Conservation (phyloP, 495 filamentous ascomycete species). For the Aspergillus carlsbadensis region DNA sequence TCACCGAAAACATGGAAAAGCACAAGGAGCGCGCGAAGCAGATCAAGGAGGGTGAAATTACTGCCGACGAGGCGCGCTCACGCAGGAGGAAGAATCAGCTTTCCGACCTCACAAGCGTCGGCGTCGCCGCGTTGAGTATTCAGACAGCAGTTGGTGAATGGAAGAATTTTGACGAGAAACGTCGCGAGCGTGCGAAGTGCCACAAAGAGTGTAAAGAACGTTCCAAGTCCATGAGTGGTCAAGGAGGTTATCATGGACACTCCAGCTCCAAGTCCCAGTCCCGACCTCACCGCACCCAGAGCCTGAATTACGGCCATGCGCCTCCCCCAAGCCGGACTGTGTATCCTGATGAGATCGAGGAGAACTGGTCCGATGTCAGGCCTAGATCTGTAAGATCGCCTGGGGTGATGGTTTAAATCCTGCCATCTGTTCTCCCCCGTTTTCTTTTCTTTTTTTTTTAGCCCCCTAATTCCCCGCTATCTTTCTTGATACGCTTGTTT, state of each 20-base stretch:
- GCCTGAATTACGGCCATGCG: not conserved
- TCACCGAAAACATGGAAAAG: slow-evolving; percentile 75
- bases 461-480: too few species aligned
- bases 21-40: slow-evolving; percentile 67
- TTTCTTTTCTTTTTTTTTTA: too few species aligned
- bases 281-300: slow-evolving; percentile 8
- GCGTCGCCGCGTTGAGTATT: slow-evolving; percentile 83
- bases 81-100: slow-evolving; percentile 70
- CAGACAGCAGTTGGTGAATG: slow-evolving; percentile 77
- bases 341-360: slow-evolving; percentile 26
- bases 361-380: slow-evolving; percentile 11
- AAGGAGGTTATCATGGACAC: not conserved
- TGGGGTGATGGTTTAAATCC: slow-evolving; percentile 1
- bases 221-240: not conserved
- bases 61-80: slow-evolving; percentile 70
- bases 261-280: too few species aligned
- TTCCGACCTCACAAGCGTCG: slow-evolving; percentile 74
- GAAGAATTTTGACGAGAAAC: slow-evolving; percentile 64
- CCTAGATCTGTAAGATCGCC: slow-evolving; percentile 11
- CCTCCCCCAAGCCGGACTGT: not conserved
- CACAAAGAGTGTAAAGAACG: slow-evolving; percentile 40
- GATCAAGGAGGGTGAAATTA: slow-evolving; percentile 72
- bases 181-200: slow-evolving; percentile 52
- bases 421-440: not conserved
- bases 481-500: not conserved